Percentiles rank a stretch among this genome's conserved stretches.
Evolutionary conservation across 2,329 filamentous ascomycete species (phyloP).

Genomic region (Neoscytalidium dimidiatum): DNA sequence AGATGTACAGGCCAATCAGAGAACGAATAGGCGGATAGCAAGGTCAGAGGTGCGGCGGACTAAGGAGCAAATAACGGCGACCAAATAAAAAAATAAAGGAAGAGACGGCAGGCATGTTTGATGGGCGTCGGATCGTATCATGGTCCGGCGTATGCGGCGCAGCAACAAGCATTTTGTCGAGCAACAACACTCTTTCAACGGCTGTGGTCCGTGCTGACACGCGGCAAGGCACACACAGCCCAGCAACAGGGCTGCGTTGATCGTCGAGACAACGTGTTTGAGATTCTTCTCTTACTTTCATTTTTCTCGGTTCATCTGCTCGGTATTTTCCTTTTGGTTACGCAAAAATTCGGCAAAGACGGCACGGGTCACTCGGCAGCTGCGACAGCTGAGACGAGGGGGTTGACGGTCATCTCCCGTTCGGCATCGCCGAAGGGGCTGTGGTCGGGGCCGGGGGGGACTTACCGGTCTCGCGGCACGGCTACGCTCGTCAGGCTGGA

Average conservation of each 20-base stretch:
- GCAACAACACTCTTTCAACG: too few relatives aligned
- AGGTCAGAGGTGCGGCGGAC: not conserved
- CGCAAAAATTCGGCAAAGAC: not conserved
- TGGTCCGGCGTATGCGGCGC: not conserved
- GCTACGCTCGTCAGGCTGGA: not conserved
- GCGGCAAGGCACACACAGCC: not conserved
- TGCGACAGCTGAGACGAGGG: slow-evolving; percentile 3
- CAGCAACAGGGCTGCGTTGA: not conserved
- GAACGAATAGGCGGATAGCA: not conserved
- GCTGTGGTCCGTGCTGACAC: not conserved
- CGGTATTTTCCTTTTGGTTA: not conserved
- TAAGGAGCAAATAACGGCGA: not conserved
- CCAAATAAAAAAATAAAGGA: not conserved
- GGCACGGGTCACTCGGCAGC: slow-evolving; percentile 6
- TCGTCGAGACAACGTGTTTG: not conserved
- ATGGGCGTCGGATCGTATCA: not conserved
- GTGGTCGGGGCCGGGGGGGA: not conserved
- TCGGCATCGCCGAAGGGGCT: slow-evolving; percentile 9
- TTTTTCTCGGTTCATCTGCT: not conserved
- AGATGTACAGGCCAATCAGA: not conserved
- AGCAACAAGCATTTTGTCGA: not conserved
- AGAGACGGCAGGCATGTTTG: not conserved
- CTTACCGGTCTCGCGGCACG: not conserved
- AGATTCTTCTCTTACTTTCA: not conserved
- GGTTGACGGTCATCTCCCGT: too few relatives aligned